Evolutionary conservation across 768 basidiomycete genomes (phyloP).

Genomic region (Sporobolomyces phaffii): DNA sequence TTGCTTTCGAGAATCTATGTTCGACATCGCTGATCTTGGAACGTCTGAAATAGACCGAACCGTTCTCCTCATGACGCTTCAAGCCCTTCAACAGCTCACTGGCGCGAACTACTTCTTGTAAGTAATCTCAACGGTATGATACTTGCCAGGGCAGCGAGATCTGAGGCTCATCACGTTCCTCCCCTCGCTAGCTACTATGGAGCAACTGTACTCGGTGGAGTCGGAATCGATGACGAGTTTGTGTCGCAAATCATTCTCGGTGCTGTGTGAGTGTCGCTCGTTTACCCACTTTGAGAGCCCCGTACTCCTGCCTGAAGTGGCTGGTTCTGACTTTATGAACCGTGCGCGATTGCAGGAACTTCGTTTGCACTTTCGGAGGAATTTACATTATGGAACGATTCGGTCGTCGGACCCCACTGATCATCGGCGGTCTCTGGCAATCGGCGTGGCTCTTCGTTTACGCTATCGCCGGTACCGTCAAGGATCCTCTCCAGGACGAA

Average conservation of each 20-base stretch:
- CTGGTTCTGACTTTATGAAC: too few species aligned
- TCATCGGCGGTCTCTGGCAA: constrained; percentile 62
- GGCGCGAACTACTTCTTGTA: constrained; percentile 27
- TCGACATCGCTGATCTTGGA: too few species aligned
- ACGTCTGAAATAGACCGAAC: constrained; percentile 35
- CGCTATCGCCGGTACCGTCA: constrained; percentile 63
- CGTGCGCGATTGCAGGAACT: constrained; percentile 54
- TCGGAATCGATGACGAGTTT: constrained; percentile 63
- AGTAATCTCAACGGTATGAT: too few species aligned
- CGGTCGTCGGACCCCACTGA: constrained; percentile 61
- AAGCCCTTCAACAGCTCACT: constrained; percentile 67
- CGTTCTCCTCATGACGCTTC: constrained; percentile 56
- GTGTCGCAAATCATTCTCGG: constrained; percentile 71
- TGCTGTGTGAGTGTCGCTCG: constrained; percentile 63
- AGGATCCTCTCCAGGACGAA: constrained; percentile 53
- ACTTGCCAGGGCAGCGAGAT: too few species aligned
- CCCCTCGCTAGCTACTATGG: constrained; percentile 52
- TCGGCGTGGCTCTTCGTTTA: constrained; percentile 65
- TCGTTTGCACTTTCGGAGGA: constrained; percentile 50
- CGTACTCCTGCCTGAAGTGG: too few species aligned
- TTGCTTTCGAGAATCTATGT: too few species aligned
- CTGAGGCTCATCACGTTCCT: neutral
- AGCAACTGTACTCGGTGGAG: constrained; percentile 59
- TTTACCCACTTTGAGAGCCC: too few species aligned
- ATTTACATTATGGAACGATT: constrained; percentile 64